phyloP scores from a whole-genome alignment of 164 flowering plant species.

The Taxillus chinensis region DNA sequence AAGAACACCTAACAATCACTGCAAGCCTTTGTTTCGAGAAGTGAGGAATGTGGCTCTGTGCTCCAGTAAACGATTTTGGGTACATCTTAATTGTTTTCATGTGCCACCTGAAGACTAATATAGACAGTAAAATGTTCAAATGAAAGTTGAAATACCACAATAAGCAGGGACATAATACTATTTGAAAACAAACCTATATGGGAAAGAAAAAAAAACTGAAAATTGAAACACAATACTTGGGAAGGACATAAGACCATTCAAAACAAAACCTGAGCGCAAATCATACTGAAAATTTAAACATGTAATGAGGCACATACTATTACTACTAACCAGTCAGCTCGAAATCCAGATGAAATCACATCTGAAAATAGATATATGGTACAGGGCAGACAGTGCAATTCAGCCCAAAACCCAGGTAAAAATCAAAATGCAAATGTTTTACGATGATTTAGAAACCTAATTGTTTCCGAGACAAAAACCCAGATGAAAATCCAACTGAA shows the following conservation, averaged over 20 bases:
- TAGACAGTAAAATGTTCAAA: slow-evolving; percentile 1
- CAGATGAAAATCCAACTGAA: too few species aligned
- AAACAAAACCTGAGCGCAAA: not conserved
- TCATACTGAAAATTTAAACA: not conserved
- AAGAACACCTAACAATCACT: slow-evolving; percentile 32
- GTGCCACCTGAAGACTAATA: slow-evolving; percentile 30
- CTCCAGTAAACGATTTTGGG: slow-evolving; percentile 13
- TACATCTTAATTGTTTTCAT: slow-evolving; percentile 17
- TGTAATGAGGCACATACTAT: not conserved
- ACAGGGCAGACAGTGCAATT: too few species aligned
- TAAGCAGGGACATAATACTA: too few species aligned
- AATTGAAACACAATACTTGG: not conserved
- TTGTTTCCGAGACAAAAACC: too few species aligned
- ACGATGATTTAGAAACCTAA: too few species aligned
- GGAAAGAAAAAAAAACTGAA: not conserved
- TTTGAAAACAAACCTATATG: too few species aligned
- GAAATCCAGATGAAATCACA: not conserved
- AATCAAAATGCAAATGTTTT: too few species aligned
- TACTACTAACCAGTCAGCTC: not conserved
- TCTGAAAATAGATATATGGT: too few species aligned
- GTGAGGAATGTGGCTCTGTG: slow-evolving; percentile 6
- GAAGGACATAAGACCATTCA: not conserved
- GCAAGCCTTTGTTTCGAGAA: slow-evolving; percentile 9
- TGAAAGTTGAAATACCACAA: too few species aligned
- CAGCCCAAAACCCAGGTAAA: too few species aligned